A percentile compares a stretch with the other conserved stretches of the same genome.
These are phyloP conservation scores for Rhodotorula babjevae DNA, from an alignment of 768 basidiomycete genomes.

Conservation along the genomic window DNA sequence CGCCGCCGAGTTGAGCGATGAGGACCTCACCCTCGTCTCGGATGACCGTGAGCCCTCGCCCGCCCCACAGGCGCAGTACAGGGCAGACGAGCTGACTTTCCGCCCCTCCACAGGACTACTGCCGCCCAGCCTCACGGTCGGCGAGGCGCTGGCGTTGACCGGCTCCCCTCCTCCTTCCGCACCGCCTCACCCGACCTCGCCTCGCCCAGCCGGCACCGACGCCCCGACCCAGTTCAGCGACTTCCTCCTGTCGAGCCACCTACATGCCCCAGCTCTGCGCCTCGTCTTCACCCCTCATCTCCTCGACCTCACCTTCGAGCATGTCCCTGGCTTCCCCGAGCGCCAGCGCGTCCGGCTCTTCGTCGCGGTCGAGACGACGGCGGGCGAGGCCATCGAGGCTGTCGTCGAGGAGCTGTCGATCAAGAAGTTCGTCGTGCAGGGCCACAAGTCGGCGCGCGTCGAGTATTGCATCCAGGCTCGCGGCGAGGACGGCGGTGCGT, in stretches of 20 bases:
- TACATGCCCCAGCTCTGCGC: conserved; percentile 63
- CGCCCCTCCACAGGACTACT: conserved; percentile 12
- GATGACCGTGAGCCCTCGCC: neutral
- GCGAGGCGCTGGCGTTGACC: conserved; percentile 43
- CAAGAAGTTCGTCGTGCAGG: conserved; percentile 56
- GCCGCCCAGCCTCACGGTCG: neutral
- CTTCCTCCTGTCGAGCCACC: conserved; percentile 64
- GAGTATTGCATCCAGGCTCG: conserved; percentile 54
- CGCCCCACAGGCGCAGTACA: neutral
- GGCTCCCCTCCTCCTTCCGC: conserved; percentile 54
- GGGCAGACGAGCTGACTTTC: neutral
- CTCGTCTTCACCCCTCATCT: conserved; percentile 66
- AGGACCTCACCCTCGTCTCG: conserved; percentile 61
- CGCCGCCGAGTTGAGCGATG: conserved; percentile 61
- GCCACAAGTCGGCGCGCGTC: conserved; percentile 63
- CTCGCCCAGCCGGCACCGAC: conserved; percentile 21
- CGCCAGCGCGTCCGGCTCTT: conserved; percentile 64
- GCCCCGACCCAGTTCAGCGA: conserved; percentile 55
- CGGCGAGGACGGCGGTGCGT: neutral
- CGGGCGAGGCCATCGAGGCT: conserved; percentile 55
- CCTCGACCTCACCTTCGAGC: conserved; percentile 56
- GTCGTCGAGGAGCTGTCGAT: conserved; percentile 66
- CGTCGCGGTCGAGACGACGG: conserved; percentile 58
- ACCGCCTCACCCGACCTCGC: conserved; percentile 41
- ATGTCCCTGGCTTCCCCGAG: conserved; percentile 73